phyloP scores from a whole-genome alignment of 306 rosid species.

The Hippophae rhamnoides region DNA sequence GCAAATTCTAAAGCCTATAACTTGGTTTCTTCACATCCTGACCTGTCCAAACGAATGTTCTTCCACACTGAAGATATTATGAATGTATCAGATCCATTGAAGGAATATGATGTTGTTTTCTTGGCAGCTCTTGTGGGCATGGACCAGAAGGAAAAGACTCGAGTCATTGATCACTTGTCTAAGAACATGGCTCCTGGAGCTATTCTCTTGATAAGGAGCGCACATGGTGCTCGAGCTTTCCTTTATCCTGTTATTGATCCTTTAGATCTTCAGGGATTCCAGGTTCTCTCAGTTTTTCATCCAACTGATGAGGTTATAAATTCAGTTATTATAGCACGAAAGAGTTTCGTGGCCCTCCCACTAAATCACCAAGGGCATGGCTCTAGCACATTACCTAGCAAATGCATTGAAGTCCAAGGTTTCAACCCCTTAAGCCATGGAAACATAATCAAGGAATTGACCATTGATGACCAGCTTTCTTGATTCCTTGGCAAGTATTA shows the following conservation, averaged over 20 bases:
- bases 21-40: slow-evolving; percentile 18
- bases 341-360: slow-evolving; percentile 8
- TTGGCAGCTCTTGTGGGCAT: slow-evolving; percentile 32
- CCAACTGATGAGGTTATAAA: slow-evolving; percentile 29
- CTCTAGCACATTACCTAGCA: slow-evolving; percentile 31
- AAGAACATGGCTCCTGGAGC: slow-evolving; percentile 25
- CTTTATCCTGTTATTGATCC: slow-evolving; percentile 28
- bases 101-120: slow-evolving; percentile 24
- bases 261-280: slow-evolving; percentile 20
- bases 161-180: slow-evolving; percentile 20
- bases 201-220: slow-evolving; percentile 26
- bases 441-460: slow-evolving; percentile 29
- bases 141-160: slow-evolving; percentile 21
- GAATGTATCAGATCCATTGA: slow-evolving; percentile 15
- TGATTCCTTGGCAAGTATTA: slow-evolving; percentile 2
- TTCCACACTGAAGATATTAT: slow-evolving; percentile 24
- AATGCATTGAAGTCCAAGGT: slow-evolving; percentile 47
- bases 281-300: slow-evolving; percentile 28
- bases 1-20: slow-evolving; percentile 24
- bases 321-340: slow-evolving; percentile 25
- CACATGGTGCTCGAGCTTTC: slow-evolving; percentile 31
- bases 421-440: slow-evolving; percentile 41
- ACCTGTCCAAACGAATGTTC: slow-evolving; percentile 22
- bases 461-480: slow-evolving; percentile 17
- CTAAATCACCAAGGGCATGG: slow-evolving; percentile 12